Conservation (phyloP, 306 rosid genomes). For the Sicyos baderoa region DNA sequence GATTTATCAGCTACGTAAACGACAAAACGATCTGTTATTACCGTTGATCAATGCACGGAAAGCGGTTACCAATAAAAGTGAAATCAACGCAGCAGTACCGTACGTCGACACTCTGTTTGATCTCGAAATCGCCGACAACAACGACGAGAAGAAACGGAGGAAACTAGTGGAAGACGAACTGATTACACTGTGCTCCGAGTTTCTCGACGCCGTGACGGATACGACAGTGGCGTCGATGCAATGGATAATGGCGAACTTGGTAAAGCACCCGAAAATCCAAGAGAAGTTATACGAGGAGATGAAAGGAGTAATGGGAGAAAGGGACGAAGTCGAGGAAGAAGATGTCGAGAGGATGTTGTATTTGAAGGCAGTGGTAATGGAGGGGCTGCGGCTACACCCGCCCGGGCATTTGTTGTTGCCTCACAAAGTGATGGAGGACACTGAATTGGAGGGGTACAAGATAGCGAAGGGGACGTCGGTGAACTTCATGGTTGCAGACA, state of each 20-base stretch:
- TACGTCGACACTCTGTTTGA: conserved; percentile 18
- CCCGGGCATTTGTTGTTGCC: conserved; percentile 20
- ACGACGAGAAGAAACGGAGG: background rate
- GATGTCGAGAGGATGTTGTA: conserved; percentile 5
- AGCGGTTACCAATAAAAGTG: too few species aligned
- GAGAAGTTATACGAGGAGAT: background rate
- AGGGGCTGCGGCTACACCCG: conserved; percentile 12
- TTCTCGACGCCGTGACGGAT: conserved; percentile 1
- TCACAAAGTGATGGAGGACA: conserved; percentile 8
- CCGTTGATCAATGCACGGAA: conserved; percentile 12
- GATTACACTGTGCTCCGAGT: conserved; percentile 14
- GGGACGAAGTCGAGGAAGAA: conserved; percentile 6
- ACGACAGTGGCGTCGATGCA: background rate
- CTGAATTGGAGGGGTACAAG: conserved; percentile 10
- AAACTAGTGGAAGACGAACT: background rate
- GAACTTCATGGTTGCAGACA: conserved; percentile 20
- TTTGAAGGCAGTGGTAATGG: conserved; percentile 19
- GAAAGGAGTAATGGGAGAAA: background rate
- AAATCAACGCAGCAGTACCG: background rate
- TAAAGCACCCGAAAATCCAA: conserved; percentile 10
- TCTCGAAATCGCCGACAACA: background rate
- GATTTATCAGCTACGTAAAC: conserved; percentile 9
- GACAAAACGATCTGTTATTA: background rate
- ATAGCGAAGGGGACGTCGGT: conserved; percentile 8
- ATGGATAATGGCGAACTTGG: conserved; percentile 24